Evolutionary conservation across 2,329 filamentous ascomycete genomes (phyloP).

Genomic region (Penicillium sp.): DNA sequence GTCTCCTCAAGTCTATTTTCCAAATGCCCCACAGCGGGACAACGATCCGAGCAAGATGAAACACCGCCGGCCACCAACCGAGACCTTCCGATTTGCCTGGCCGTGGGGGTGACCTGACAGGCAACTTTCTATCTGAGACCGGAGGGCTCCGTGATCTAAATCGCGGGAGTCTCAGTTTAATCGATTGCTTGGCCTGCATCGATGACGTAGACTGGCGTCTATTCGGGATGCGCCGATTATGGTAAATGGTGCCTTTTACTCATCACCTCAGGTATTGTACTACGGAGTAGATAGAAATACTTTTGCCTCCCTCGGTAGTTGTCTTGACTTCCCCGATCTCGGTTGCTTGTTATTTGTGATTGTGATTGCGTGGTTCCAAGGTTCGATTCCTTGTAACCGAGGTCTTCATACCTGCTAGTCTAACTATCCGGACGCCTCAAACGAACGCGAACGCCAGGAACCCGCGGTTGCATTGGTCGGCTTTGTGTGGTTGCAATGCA

Average conservation of each 20-base stretch:
- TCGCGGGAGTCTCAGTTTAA: conserved; percentile 19
- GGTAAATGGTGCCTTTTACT: background rate
- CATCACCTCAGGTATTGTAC: background rate
- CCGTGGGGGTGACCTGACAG: conserved; percentile 4
- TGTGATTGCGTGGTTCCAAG: background rate
- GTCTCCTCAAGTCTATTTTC: conserved; percentile 1
- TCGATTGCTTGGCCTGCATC: conserved; percentile 2
- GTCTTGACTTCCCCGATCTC: background rate
- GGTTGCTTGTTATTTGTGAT: background rate
- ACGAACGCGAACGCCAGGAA: background rate
- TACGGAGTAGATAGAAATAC: background rate
- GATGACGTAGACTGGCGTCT: conserved; percentile 10
- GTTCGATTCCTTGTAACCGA: background rate
- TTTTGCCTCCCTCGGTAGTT: background rate
- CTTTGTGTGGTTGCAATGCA: background rate
- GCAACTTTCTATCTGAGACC: conserved; percentile 16
- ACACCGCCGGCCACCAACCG: conserved; percentile 20
- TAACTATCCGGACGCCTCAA: background rate
- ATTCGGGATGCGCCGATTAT: background rate
- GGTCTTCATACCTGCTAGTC: background rate
- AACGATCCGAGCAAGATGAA: conserved; percentile 24
- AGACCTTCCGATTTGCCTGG: conserved; percentile 27
- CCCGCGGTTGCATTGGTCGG: background rate
- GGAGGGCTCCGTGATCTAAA: conserved; percentile 19
- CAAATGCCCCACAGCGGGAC: conserved; percentile 25